Evolutionary conservation across 805 yeast genomes (phyloP), one percentile per base, ranked within the genome.

Genomic region (Metschnikowia dekortorum): DNA sequence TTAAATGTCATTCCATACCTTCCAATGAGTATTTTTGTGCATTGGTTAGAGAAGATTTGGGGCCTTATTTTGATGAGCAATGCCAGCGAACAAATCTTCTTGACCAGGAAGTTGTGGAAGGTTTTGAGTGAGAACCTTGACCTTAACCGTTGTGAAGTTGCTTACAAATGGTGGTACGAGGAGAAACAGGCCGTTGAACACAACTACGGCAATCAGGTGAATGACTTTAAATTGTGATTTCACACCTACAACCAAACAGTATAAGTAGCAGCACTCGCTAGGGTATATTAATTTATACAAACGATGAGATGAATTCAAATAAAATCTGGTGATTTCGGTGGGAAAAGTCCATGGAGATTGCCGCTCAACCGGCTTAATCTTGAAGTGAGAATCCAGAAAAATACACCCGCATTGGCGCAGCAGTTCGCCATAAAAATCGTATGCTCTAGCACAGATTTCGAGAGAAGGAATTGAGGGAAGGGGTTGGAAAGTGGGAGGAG

Each of bases 141-240:
- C 55, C 67, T 81, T 49, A 81, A 80, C 54, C 71, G 84, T 54
- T 77, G 82, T 5, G 78, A 75, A 39, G 48, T 80, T 38, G 87
- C 81, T 1, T 72, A 79, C 46, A 65, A 66, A 22, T 84, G 88
- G 87, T 84, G 88, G 88, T 84, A 82, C 61, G 75, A 73, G 29
- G 47, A 28, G 13, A 48, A 47, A 16, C 36, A 34, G 10, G 56
- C 57, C 0, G 56, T 53, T 8, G 58, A 57, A 29, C 8, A 4
- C 7, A 37, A 52, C 10, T 16, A 44, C 16, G 57, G 55, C 14
- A 45, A 45, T 22, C 31, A 30, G 31, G 33, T 14, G 9, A 29
- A 41, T n/a, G 18, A 43, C 8, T 51, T 49, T 22, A 53, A 53
- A 28, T 46, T 53, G 30, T 53, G 34, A 48, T 11, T 9, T 36